Percentiles rank a stretch among this genome's conserved stretches.
phyloP scores from a whole-genome alignment of 352 stramenopile species.

The Phytopythium aichiense region DNA sequence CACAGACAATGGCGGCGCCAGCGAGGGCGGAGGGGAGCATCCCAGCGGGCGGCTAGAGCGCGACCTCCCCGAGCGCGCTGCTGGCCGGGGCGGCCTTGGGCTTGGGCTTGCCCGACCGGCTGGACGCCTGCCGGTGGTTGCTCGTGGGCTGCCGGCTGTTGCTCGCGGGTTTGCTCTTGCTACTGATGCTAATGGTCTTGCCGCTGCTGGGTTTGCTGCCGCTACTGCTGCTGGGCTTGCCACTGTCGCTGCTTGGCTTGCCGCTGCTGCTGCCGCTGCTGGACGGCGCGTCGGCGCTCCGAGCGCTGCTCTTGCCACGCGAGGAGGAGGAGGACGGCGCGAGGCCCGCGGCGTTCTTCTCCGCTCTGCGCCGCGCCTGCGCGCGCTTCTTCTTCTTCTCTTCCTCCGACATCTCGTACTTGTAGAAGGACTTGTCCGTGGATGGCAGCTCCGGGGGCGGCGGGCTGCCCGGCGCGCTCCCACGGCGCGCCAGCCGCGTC shows the following conservation, averaged over 20 bases:
- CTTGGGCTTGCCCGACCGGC: conserved; percentile 16
- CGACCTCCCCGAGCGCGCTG: conserved; percentile 15
- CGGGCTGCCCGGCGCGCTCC: conserved; percentile 17
- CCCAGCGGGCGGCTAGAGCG: conserved; percentile 9
- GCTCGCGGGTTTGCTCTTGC: conserved; percentile 12
- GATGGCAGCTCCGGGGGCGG: conserved; percentile 29
- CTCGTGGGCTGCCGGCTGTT: conserved; percentile 16
- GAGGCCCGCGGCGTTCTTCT: conserved; percentile 48
- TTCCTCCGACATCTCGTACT: conserved; percentile 81
- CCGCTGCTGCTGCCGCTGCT: conserved; percentile 15
- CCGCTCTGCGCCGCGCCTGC: conserved; percentile 49
- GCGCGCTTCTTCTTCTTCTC: conserved; percentile 69
- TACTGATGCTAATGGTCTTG: conserved; percentile 18
- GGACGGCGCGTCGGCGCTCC: conserved; percentile 13
- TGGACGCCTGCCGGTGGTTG: conserved; percentile 21
- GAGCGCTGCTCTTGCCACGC: conserved; percentile 5
- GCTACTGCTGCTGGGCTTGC: conserved; percentile 2
- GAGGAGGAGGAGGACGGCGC: conserved; percentile 1
- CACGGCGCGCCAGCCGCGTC: conserved; percentile 38
- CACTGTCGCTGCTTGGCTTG: background rate
- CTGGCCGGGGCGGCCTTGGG: conserved; percentile 8
- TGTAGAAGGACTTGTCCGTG: conserved; percentile 68
- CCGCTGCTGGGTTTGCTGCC: conserved; percentile 1
- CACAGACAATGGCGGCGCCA: background rate
- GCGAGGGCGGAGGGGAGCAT: background rate